A percentile compares a stretch with the other conserved stretches of the same genome.
Evolutionary conservation across 2,329 filamentous ascomycete species (phyloP).

Genomic region (Ceratocystis lukuohia): DNA sequence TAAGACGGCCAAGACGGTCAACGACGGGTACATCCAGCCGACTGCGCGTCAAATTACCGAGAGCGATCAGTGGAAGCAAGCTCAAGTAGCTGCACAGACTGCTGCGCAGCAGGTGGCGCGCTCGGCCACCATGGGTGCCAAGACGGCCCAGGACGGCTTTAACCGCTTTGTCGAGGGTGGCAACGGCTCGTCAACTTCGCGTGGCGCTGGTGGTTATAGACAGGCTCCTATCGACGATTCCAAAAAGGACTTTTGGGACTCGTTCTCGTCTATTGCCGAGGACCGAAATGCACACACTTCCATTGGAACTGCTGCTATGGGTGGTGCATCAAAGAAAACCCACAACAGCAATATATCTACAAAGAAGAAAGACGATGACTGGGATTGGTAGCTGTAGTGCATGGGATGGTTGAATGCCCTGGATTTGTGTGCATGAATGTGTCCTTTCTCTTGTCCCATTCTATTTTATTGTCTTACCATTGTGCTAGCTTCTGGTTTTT

Average conservation of each 20-base stretch:
- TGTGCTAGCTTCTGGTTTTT: not conserved
- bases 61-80: constrained; percentile 57
- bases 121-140: constrained; percentile 55
- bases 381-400: constrained; percentile 44
- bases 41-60: constrained; percentile 68
- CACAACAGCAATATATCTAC: constrained; percentile 22
- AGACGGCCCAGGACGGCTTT: constrained; percentile 65
- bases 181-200: constrained; percentile 26
- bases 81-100: constrained; percentile 32
- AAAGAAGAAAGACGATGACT: constrained; percentile 43
- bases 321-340: constrained; percentile 12
- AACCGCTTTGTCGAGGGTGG: constrained; percentile 77
- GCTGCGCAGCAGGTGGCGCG: constrained; percentile 53
- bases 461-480: not conserved
- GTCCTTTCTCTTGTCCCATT: not conserved
- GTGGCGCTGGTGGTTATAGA: constrained; percentile 23
- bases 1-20: constrained; percentile 82
- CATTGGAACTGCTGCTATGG: constrained; percentile 45
- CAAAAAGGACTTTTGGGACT: constrained; percentile 85
- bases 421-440: not conserved
- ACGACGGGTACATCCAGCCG: constrained; percentile 83
- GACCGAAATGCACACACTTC: constrained; percentile 30
- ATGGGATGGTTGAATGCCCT: too few species aligned
- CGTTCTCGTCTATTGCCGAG: constrained; percentile 61
- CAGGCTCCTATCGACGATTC: constrained; percentile 41